Base-by-base conservation (phyloP, 148 eudicot genomes). In the Dysphania ambrosioides region DNA sequence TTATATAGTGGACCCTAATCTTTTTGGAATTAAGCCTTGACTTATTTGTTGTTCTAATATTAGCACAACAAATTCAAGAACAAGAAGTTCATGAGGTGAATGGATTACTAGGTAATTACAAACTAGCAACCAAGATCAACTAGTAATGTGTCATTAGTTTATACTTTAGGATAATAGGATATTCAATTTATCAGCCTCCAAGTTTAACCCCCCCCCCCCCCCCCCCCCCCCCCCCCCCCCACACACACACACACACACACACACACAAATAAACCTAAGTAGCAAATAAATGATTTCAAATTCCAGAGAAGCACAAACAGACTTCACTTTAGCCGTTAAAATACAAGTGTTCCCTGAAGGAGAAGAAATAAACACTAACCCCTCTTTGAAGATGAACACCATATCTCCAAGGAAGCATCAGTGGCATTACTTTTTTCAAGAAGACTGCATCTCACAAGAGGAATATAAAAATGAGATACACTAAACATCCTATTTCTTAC, bases 331-430 rank as follows among this genome's bases (percentile, higher is more conserved):
- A 24, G 2, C 59, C 29, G 24, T n/a, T 24, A 34, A n/a, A 26
- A 42, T 36, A 44, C 19, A 44, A 38, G 65, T 7, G 68, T 60
- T 55, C 13, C 11, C 27, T 3, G 6, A 68, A 42, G 38, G 2
- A 24, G 19, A 71, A 70, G 12, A 36, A 35, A 67, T 57, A 58
- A 68, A 29, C 67, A 77, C 82, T 72, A 66, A 95, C 99, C 99
- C 89, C 88, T 82, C 90, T 96, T 81, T 95, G 99, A 58, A 95
- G 72, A 85, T 87, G 85, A 55, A 92, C 97, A 60, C 99, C 99
- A 77, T 85, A 82, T 95, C 99, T 79, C 93, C 91, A n/a, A 92
- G 71, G 99, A 95, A 64, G 99, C 99, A 85, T 95, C 99, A 73
- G 71, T 92, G 72, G 88, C 89, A 82, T 92, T 89, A 38, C 90